phyloP scores from a whole-genome alignment of 805 yeast genomes.

The Blastobotrys terrestris region DNA sequence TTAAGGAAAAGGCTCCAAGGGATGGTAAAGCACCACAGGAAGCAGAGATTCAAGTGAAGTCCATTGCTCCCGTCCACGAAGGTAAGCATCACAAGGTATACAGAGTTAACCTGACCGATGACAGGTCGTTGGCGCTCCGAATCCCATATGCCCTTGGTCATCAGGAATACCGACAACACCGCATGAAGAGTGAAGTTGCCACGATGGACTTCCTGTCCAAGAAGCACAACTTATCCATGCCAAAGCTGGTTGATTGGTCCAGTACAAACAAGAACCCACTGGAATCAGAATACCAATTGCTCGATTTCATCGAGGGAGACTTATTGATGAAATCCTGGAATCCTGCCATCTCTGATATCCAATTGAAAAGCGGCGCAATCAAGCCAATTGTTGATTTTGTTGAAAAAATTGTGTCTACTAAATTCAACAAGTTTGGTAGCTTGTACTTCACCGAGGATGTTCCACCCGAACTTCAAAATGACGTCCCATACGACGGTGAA shows the following conservation, averaged over 20 bases:
- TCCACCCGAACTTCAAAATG: slow-evolving; percentile 36
- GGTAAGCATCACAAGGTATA: slow-evolving; percentile 92
- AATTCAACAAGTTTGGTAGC: slow-evolving; percentile 74
- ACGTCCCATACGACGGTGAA: slow-evolving; percentile 57
- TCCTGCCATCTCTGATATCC: slow-evolving; percentile 61
- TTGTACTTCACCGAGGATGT: slow-evolving; percentile 74
- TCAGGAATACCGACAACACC: slow-evolving; percentile 46
- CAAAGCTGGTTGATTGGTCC: slow-evolving; percentile 62
- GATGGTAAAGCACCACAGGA: slow-evolving; percentile 34
- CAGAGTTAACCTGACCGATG: slow-evolving; percentile 58
- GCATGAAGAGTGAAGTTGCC: slow-evolving; percentile 85
- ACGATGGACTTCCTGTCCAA: slow-evolving; percentile 74
- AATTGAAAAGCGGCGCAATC: slow-evolving; percentile 46
- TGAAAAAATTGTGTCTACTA: slow-evolving; percentile 44
- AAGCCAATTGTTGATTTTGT: slow-evolving; percentile 69
- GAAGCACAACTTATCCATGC: slow-evolving; percentile 64
- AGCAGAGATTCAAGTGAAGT: slow-evolving; percentile 49
- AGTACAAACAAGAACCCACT: slow-evolving; percentile 59
- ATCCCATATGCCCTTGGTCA: slow-evolving; percentile 79
- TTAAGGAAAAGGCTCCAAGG: slow-evolving; percentile 25
- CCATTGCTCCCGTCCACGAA: slow-evolving; percentile 81
- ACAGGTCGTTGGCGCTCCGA: slow-evolving; percentile 60
- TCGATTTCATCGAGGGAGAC: slow-evolving; percentile 76
- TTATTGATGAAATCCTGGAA: slow-evolving; percentile 87
- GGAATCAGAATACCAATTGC: slow-evolving; percentile 67